These are phyloP conservation scores for Xylariaceae sp. DNA, from an alignment of 2,329 filamentous ascomycete genomes.

Conservation along the genomic window DNA sequence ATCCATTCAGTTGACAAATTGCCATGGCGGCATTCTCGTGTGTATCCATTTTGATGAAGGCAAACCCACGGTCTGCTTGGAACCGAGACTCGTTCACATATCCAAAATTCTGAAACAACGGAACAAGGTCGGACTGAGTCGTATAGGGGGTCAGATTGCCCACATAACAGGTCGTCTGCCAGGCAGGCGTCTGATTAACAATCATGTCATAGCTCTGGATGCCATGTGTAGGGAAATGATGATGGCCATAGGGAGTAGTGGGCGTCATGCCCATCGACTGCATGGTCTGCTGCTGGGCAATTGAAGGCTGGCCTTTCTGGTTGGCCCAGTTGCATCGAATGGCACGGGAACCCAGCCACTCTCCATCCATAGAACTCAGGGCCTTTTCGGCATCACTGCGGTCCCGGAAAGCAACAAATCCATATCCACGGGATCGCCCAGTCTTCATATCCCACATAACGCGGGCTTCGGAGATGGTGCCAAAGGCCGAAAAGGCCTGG, in stretches of 20 bases:
- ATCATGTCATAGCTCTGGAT: slow-evolving; percentile 98
- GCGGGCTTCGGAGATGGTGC: slow-evolving; percentile 90
- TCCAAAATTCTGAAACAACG: slow-evolving; percentile 96
- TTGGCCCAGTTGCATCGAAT: slow-evolving; percentile 99
- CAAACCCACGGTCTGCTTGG: slow-evolving; percentile 95
- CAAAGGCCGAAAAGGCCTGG: slow-evolving; percentile 94
- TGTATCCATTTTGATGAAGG: slow-evolving; percentile 98
- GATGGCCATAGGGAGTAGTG: slow-evolving; percentile 91
- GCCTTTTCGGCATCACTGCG: slow-evolving; percentile 92
- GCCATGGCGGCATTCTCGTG: slow-evolving; percentile 98
- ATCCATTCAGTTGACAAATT: slow-evolving; percentile 95
- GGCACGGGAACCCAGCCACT: slow-evolving; percentile 96
- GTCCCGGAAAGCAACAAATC: slow-evolving; percentile 92
- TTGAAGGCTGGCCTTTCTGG: slow-evolving; percentile 98
- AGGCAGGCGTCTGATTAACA: slow-evolving; percentile 86
- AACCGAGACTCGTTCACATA: slow-evolving; percentile 96
- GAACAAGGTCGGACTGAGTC: slow-evolving; percentile 92
- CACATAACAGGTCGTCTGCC: slow-evolving; percentile 98
- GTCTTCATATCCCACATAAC: slow-evolving; percentile 99
- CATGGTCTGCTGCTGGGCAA: slow-evolving; percentile 96
- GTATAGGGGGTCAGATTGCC: slow-evolving; percentile 98
- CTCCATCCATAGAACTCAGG: slow-evolving; percentile 94
- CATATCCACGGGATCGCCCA: slow-evolving; percentile 91
- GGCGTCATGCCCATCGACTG: slow-evolving; percentile 97
- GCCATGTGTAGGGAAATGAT: slow-evolving; percentile 95